Evolutionary conservation across 2,329 filamentous ascomycete genomes (phyloP).

Genomic region (Phialocephala sp.): DNA sequence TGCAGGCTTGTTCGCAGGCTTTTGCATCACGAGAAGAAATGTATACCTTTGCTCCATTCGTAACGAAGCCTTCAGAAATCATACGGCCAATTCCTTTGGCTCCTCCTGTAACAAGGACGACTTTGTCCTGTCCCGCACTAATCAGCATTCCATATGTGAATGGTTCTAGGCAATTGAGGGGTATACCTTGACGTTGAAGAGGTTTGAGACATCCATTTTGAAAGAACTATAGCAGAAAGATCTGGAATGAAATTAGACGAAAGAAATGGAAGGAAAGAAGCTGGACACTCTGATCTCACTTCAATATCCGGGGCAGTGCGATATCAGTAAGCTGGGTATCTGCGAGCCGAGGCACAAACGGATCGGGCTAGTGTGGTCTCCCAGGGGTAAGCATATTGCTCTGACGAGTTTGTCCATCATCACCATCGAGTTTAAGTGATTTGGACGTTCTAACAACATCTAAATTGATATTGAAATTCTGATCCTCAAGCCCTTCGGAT

Average conservation of each 20-base stretch:
- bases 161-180: not conserved
- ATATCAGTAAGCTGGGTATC: not conserved
- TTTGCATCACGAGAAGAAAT: conserved; percentile 70
- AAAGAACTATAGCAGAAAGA: not conserved
- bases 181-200: conserved; percentile 65
- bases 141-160: conserved; percentile 5
- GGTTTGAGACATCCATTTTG: conserved; percentile 58
- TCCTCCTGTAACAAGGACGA: conserved; percentile 63
- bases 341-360: conserved; percentile 20
- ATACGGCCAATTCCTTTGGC: conserved; percentile 70
- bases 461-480: no score
- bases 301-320: conserved; percentile 18
- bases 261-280: conserved; percentile 9
- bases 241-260: not conserved
- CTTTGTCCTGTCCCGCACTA: conserved; percentile 50
- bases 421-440: not conserved
- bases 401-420: not conserved
- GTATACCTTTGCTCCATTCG: conserved; percentile 71
- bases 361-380: not conserved
- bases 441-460: not conserved
- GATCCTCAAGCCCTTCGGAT: no score
- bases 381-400: not conserved
- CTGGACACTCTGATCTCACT: not conserved
- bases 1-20: conserved; percentile 62
- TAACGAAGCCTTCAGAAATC: conserved; percentile 70